Evolutionary conservation across 129 eudicot species (phyloP), one percentile per base, ranked within the genome.

Genomic region (Centrapalus pauciflorus): DNA sequence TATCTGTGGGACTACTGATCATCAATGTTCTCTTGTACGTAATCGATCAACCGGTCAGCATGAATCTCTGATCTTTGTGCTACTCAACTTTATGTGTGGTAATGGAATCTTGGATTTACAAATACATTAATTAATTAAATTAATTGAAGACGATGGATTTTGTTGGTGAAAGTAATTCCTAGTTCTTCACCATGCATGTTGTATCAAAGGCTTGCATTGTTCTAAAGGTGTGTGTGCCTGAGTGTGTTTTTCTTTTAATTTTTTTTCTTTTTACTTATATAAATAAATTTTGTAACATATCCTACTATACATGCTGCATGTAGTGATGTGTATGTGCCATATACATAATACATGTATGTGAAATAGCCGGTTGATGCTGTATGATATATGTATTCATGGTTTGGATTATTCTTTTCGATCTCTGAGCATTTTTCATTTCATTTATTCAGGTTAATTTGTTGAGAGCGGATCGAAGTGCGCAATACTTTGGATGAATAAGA

Each of bases 1-100:
- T 55, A 55, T 63, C 74, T 85, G 14, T 85, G 91, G 91, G 81
- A 54, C 67, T 82, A 79, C 30, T 33, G 61, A 71, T n/a, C n/a
- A n/a, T n/a, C n/a, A n/a, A n/a, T n/a, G n/a, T n/a, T n/a, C n/a
- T n/a, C n/a, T n/a, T n/a, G n/a, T n/a, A n/a, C n/a, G n/a, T n/a
- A n/a, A n/a, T n/a, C n/a, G n/a, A 58, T 70, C 69, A 46, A 2
- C 40, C 69, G 68, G 68, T 43, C 19, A 70, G 67, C 50, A 59
- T 71, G 61, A 59, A 13, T 43, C 3, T n/a, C 27, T 59, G 41
- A 29, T 46, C n/a, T 34, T 29, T 34, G 49, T 71, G 76, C 76
- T 11, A 45, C 4, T 40, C 37, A 30, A 21, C 8, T 4, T 24
- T 48, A 49, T 24, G 57, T 40, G 33, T 69, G 56, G 13, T 51